Conservation (phyloP, 768 basidiomycete species). For the Pholiota conissans region DNA sequence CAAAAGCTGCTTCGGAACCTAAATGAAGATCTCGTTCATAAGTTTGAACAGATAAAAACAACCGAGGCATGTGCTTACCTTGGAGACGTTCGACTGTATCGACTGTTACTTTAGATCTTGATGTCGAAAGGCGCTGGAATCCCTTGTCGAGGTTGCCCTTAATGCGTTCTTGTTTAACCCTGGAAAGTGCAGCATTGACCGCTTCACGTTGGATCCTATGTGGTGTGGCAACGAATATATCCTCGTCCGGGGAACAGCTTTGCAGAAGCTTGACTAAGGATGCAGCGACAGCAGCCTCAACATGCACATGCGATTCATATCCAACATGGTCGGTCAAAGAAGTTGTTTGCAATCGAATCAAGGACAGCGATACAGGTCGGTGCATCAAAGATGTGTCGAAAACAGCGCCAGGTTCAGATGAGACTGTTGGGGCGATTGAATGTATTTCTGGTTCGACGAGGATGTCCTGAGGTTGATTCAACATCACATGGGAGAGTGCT, state of each 20-base stretch:
- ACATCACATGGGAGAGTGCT: constrained; percentile 45
- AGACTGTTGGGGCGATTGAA: constrained; percentile 12
- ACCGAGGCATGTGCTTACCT: constrained; percentile 27
- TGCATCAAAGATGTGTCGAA: constrained; percentile 22
- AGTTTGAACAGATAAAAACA: background rate
- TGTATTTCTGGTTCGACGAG: constrained; percentile 26
- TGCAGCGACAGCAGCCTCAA: constrained; percentile 48
- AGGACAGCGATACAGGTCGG: constrained; percentile 43
- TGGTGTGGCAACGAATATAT: constrained; percentile 52
- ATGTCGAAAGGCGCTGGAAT: constrained; percentile 5
- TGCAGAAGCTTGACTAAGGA: constrained; percentile 38
- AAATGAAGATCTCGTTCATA: background rate
- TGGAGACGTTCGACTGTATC: constrained; percentile 53
- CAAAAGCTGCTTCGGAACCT: constrained; percentile 56
- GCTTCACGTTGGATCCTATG: constrained; percentile 54
- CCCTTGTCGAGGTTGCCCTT: constrained; percentile 14
- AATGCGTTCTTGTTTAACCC: constrained; percentile 20
- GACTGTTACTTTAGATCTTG: constrained; percentile 34
- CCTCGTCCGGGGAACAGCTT: constrained; percentile 38
- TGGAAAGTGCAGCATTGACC: constrained; percentile 38
- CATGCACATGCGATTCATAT: constrained; percentile 47
- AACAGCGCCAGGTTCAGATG: constrained; percentile 2
- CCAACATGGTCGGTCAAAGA: constrained; percentile 31
- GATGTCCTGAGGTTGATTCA: constrained; percentile 34
- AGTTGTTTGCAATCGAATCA: constrained; percentile 39